phyloP scores from a whole-genome alignment of 495 filamentous ascomycete genomes.

The Neurospora discreta region DNA sequence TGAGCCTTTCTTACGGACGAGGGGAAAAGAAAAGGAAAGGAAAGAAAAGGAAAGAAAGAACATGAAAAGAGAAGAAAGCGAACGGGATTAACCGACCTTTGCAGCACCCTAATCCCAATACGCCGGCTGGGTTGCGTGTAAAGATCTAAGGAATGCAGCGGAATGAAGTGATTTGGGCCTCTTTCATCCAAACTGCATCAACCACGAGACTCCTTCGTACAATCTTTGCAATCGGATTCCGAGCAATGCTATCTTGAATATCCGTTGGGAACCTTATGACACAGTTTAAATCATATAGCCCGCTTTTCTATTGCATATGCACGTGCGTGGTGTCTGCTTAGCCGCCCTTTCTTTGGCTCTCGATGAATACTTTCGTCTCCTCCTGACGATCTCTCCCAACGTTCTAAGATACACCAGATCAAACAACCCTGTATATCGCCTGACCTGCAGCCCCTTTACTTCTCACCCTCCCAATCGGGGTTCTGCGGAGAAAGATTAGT shows the following conservation, averaged over 20 bases:
- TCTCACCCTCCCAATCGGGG: constrained; percentile 35
- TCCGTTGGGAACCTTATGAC: neutral
- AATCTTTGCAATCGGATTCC: neutral
- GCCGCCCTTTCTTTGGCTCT: neutral
- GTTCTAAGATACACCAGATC: neutral
- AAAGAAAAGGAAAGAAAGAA: no score
- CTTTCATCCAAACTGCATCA: neutral
- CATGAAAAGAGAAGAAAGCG: neutral
- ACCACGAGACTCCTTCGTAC: neutral
- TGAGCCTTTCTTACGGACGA: neutral
- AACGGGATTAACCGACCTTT: neutral
- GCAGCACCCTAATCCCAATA: neutral
- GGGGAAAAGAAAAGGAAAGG: neutral
- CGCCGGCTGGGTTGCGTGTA: neutral
- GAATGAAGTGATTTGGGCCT: neutral
- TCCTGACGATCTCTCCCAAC: neutral
- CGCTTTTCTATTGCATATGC: neutral
- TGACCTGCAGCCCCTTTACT: constrained; percentile 15
- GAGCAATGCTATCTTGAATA: neutral
- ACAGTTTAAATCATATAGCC: neutral
- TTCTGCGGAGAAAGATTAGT: constrained; percentile 27
- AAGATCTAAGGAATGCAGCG: neutral
- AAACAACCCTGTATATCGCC: neutral
- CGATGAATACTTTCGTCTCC: neutral
- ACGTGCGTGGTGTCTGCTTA: neutral